Evolutionary conservation across 805 yeast genomes (phyloP), one percentile per base, ranked within the genome.

Genomic region (Nakazawaea ambrosiae): DNA sequence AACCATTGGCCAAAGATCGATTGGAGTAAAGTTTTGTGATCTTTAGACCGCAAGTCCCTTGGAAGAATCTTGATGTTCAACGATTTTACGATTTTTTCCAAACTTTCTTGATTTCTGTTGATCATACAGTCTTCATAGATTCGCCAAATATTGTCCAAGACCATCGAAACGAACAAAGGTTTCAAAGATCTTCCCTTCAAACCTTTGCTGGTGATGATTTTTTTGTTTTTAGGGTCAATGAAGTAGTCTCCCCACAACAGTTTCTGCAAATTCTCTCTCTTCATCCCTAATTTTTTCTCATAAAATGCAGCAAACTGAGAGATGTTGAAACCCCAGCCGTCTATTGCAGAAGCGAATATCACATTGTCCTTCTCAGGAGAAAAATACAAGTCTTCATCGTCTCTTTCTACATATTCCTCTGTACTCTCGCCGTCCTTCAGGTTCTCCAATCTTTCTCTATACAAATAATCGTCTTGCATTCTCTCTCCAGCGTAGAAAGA

Each of bases 251-350:
- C 98, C 97, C 97, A 92, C 4, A 92, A 65, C n/a, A 88, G 87
- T 51, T 84, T 83, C 41, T 81, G 80, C 31, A 92, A 67, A 37
- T 76, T 85, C 15, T 76, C 75, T 44, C 88, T 78, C 45, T 85
- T 83, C 47, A 90, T 81, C 0, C 95, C 96, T 15, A 90, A 63
- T 50, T 87, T 87, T 34, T 75, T 75, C 60, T 82, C 92, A 55
- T 87, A 86, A 24, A 92, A 77, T 40, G 82, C 79, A 6, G 96
- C 84, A 58, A 92, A 84, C 47, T 92, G 96, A 36, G 85, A 76
- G 34, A 92, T 68, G 30, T 86, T 83, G 58, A 92, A 92, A 1
- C 97, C 99, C 97, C 98, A 92, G 10, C 97, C 97, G 60, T 92
- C 98, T 15, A 83, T 68, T 1, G 98, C 98, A 20, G 76, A 70